Evolutionary conservation across 2,329 filamentous ascomycete genomes (phyloP), one percentile per base, ranked within the genome.

Genomic region (Trichothecium sympodiale): DNA sequence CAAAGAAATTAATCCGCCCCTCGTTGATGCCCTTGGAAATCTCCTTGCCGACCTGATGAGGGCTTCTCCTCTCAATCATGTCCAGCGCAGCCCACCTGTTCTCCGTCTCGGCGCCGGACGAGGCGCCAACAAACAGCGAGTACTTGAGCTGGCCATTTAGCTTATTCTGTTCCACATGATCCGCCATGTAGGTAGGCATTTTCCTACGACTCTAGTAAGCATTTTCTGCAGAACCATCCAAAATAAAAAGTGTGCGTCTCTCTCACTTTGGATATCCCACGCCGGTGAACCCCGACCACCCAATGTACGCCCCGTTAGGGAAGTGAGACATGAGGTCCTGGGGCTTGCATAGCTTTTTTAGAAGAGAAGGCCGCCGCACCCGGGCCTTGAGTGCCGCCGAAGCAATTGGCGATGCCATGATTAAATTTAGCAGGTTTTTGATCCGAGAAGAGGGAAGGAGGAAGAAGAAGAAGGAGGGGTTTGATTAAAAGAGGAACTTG

Each of bases 11-110:
- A 62, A 94, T 94, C 46, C 80, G 71, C 30, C 86, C 86, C 48
- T 80, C 77, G 58, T 94, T 94, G 62, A 94, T 93, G 8, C 86
- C 86, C 65, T 85, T 89, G 41, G 86, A 76, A 45, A 94, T 94
- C 40, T 83, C 73, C 66, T 93, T 94, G 53, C 86, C 86, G 41
- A 94, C 86, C 56, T 94, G 86, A 62, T 94, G 86, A 38, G 86
- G 86, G 47, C 76, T 74, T 38, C 86, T 74, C 38, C 85, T 71
- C 63, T 89, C 80, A 50, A 94, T 94, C 86, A 94, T 94, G 61
- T 94, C 80, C 43, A 89, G 65, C 4, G 65, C 60, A n/a, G 87
- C 86, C 87, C 87, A 94, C 58, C 86, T 71, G 60, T 91, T 91
- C 65, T 94, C 86, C 0, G 86, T 94, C 63, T 91, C 86, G 14